phyloP scores from a whole-genome alignment of 176 grass and related monocot genomes.

The Calamus simplicifolius region DNA sequence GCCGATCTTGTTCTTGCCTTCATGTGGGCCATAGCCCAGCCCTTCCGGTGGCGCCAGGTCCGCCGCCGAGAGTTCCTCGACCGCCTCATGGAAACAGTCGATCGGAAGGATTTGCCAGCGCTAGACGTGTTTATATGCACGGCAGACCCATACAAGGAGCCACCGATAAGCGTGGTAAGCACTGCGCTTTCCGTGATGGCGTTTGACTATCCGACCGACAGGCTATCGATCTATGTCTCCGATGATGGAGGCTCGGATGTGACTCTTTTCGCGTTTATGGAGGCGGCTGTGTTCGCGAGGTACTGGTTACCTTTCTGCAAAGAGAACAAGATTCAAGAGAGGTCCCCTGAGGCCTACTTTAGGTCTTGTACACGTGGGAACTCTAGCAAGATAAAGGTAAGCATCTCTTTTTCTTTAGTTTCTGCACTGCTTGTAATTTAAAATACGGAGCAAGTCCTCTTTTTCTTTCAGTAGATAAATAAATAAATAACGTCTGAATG shows the following conservation, averaged over 20 bases:
- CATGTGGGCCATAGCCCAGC: too few species aligned
- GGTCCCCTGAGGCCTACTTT: conserved; percentile 38
- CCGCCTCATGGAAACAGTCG: too few species aligned
- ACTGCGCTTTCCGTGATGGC: conserved; percentile 31
- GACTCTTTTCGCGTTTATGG: conserved; percentile 42
- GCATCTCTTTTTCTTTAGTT: too few species aligned
- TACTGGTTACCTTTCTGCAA: conserved; percentile 42
- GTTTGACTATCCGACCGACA: conserved; percentile 30
- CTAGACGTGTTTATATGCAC: conserved; percentile 44
- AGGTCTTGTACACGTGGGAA: not conserved
- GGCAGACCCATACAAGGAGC: conserved; percentile 34
- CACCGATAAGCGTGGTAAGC: conserved; percentile 26
- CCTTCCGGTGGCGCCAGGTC: too few species aligned
- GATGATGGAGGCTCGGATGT: conserved; percentile 35
- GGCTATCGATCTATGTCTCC: conserved; percentile 33
- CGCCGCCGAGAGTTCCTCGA: too few species aligned
- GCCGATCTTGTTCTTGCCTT: too few species aligned
- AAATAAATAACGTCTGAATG: too few species aligned
- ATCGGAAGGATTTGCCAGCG: not conserved
- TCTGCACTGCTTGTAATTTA: too few species aligned
- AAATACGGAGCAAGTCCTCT: too few species aligned
- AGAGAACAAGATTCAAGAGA: conserved; percentile 20
- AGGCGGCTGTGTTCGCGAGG: conserved; percentile 27
- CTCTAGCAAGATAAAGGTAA: not conserved
- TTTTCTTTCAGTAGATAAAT: too few species aligned